Percentiles rank a stretch among this genome's conserved stretches.
Conservation (phyloP, 768 basidiomycete genomes). For the Suillus weaverae region DNA sequence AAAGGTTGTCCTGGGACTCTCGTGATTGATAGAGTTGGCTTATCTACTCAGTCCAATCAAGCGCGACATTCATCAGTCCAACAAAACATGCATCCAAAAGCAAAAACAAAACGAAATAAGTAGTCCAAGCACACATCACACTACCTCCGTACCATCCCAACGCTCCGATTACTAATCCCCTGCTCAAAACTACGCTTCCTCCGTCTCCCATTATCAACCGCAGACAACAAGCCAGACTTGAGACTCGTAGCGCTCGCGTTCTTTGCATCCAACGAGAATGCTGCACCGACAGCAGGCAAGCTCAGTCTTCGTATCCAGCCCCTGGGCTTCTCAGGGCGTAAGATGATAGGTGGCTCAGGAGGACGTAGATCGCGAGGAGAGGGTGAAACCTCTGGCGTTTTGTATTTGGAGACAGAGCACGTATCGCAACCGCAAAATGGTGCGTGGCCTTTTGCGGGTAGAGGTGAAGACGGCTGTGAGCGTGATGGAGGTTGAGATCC, state of each 20-base stretch:
- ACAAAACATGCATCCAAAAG: neutral
- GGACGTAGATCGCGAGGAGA: slow-evolving; percentile 39
- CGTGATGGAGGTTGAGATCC: slow-evolving; percentile 31
- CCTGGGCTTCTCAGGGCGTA: slow-evolving; percentile 59
- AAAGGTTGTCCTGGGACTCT: no score
- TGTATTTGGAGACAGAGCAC: slow-evolving; percentile 63
- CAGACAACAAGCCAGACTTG: slow-evolving; percentile 28
- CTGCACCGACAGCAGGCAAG: slow-evolving; percentile 66
- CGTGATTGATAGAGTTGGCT: no score
- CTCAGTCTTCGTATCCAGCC: slow-evolving; percentile 79
- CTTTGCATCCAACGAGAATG: slow-evolving; percentile 59
- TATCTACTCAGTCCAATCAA: no score
- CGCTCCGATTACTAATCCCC: slow-evolving; percentile 49
- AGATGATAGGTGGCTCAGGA: slow-evolving; percentile 41
- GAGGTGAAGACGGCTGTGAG: slow-evolving; percentile 25
- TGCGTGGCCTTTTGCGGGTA: slow-evolving; percentile 45
- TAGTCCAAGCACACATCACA: slow-evolving; percentile 10
- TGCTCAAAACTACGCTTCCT: slow-evolving; percentile 36
- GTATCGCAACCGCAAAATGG: slow-evolving; percentile 66
- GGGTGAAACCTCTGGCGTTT: slow-evolving; percentile 26
- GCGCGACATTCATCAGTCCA: no score
- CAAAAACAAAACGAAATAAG: neutral
- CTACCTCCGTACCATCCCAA: slow-evolving; percentile 50
- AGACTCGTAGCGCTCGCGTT: slow-evolving; percentile 46
- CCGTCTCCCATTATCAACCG: slow-evolving; percentile 50